Evolutionary conservation across 805 yeast species (phyloP).

Genomic region (Saccharomycopsis lassenensis): DNA sequence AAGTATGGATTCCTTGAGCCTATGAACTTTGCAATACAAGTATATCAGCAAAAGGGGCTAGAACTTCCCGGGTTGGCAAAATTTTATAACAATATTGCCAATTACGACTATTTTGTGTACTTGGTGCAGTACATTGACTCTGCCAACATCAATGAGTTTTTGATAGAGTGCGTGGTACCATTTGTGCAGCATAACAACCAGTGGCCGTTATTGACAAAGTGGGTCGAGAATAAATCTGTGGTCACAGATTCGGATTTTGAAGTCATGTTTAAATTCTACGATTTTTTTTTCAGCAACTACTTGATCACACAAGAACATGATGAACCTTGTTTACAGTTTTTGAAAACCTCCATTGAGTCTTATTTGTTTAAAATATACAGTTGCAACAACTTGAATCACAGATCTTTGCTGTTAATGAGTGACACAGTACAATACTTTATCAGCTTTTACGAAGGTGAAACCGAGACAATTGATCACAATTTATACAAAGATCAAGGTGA

Average conservation of each 20-base stretch:
- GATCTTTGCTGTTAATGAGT: constrained; percentile 12
- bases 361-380: constrained; percentile 14
- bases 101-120: constrained; percentile 4
- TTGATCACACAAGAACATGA: constrained; percentile 12
- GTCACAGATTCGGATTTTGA: constrained; percentile 5
- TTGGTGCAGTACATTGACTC: constrained; percentile 6
- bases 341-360: constrained; percentile 9
- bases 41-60: constrained; percentile 1
- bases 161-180: constrained; percentile 11
- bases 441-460: constrained; percentile 8
- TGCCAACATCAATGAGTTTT: constrained; percentile 8
- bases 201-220: constrained; percentile 13
- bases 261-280: constrained; percentile 10
- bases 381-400: constrained; percentile 6
- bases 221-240: constrained; percentile 9
- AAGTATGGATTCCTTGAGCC: constrained; percentile 10
- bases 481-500: constrained; percentile 12
- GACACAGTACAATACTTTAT: constrained; percentile 15
- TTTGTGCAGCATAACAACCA: constrained; percentile 10
- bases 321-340: constrained; percentile 6
- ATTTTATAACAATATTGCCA: constrained; percentile 5
- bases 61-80: constrained; percentile 9
- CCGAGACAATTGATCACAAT: constrained; percentile 2
- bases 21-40: constrained; percentile 7
- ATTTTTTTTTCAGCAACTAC: constrained; percentile 16